Base-by-base conservation (phyloP, 495 filamentous ascomycete genomes). In the Chlorociboria aeruginascens region DNA sequence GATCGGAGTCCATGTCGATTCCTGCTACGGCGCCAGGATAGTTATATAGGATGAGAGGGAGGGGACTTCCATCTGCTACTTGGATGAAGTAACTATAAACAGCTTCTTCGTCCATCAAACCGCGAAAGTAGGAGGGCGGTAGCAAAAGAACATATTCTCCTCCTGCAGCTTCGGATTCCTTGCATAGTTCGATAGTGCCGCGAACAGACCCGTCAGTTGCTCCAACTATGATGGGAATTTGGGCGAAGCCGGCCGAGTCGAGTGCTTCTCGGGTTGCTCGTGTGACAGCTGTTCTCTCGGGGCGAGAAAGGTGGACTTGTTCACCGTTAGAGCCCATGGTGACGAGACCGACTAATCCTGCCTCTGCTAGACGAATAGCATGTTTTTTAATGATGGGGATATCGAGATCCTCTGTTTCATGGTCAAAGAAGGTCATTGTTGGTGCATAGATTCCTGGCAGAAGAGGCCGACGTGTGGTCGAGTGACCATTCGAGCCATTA, bases 321-420 rank as follows among this genome's bases (percentile, higher is more conserved):
- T 93, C 87, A 16, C 87, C 87, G 61, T 93, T 93, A 48, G 85
- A 90, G 40, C 87, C 88, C 83, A 90, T 89, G 53, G 83, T 83
- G 8, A 93, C 85, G 10, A 95, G 73, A 9, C 88, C 85, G 35
- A 80, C 83, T 9, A 95, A 79, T 14, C 88, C 87, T 45, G 77
- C 84, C 65, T 79, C 71, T 17, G 83, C 87, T n/a, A 93, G 76
- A 36, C 86, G 85, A 42, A 84, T 78, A 30, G 83, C 83, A 58
- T 92, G 86, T 43, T 73, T 78, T 61, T 82, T 85, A 68, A 90
- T 83, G 48, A 80, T 74, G 6, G 80, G 72, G 53, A 86, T 75
- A 58, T 95, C 87, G 57, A 95, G 74, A 13, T 92, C 82, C 65
- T 95, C 87, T 39, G 83, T 88, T 31, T 76, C 69, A 11, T 80